Evolutionary conservation across 2,329 filamentous ascomycete species (phyloP), one percentile per base, ranked within the genome.

Genomic region (Pyrenophora teres): DNA sequence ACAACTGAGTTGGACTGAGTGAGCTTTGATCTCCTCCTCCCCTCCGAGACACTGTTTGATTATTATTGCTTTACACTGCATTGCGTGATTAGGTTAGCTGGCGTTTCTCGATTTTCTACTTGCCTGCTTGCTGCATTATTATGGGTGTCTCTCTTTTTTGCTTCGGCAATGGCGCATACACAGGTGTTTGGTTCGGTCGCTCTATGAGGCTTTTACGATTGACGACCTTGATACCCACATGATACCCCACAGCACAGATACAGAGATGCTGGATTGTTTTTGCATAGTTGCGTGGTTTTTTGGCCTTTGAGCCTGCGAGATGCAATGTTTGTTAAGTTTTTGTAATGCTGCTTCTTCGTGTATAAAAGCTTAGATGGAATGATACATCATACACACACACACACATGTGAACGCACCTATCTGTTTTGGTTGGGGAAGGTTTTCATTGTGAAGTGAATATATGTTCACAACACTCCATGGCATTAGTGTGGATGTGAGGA

Each of bases 1-100:
- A 64, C 62, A 5, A 59, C 55, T 0, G 69, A 72, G 51, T 18
- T 70, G 41, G 57, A 66, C 3, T 71, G 51, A 60, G 49, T 19
- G 41, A 27, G 25, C 39, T 16, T 41, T 7, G 18, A 9, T 18
- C 10, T 32, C 27, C 9, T 18, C 23, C 6, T 31, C 12, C 6
- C 15, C 15, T 13, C 25, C 23, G 13, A 41, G 23, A n/a, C n/a
- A 33, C 33, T 16, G 3, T n/a, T 46, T 31, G 21, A 18, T 40
- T 52, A 23, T 40, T 30, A 35, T 31, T 46, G 35, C 43, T 49
- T 48, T 19, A 15, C n/a, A 30, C 37, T 41, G 32, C 46, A 48
- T 48, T 36, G 31, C 39, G 39, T 44, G 9, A 35, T 50, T 50
- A 3, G 21, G 6, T 31, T 16, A 18, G n/a, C 7, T 9, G 8